Conservation (phyloP, 106 monocot species). For the Posidonia australis region DNA sequence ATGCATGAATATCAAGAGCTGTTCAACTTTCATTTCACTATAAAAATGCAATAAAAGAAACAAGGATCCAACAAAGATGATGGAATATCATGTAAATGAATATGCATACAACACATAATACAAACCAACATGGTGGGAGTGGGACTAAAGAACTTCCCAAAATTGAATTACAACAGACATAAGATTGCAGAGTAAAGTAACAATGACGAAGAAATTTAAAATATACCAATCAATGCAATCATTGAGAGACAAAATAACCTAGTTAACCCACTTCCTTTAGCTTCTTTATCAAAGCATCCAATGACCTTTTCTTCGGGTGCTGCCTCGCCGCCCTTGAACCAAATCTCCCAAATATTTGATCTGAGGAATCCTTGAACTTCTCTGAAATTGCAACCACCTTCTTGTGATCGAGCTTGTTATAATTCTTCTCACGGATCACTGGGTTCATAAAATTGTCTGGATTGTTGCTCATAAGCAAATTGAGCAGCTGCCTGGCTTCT, state of each 20-base stretch:
- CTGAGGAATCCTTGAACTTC: slow-evolving; percentile 90
- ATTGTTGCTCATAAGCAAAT: slow-evolving; percentile 70
- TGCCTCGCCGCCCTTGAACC: slow-evolving; percentile 55
- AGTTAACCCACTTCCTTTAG: slow-evolving; percentile 72
- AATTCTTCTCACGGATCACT: slow-evolving; percentile 87
- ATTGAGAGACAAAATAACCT: slow-evolving; percentile 2
- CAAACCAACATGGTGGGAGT: background rate
- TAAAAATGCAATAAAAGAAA: too few relatives aligned
- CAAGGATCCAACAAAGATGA: too few relatives aligned
- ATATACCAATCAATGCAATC: slow-evolving; percentile 10
- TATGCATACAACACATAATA: background rate
- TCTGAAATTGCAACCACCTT: slow-evolving; percentile 70
- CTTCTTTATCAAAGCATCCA: slow-evolving; percentile 87
- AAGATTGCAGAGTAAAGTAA: background rate
- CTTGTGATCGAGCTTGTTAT: slow-evolving; percentile 82
- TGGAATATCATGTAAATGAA: too few relatives aligned
- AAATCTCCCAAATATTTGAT: slow-evolving; percentile 74
- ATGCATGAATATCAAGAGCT: too few relatives aligned
- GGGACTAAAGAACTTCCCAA: background rate
- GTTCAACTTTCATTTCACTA: too few relatives aligned
- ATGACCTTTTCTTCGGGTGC: slow-evolving; percentile 80
- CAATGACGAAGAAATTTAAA: background rate
- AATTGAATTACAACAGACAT: slow-evolving; percentile 4
- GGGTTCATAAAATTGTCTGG: slow-evolving; percentile 89
- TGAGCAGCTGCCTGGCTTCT: slow-evolving; percentile 88